Evolutionary conservation across 352 stramenopile genomes (phyloP), one percentile per base, ranked within the genome.

Genomic region (Pythium biforme): DNA sequence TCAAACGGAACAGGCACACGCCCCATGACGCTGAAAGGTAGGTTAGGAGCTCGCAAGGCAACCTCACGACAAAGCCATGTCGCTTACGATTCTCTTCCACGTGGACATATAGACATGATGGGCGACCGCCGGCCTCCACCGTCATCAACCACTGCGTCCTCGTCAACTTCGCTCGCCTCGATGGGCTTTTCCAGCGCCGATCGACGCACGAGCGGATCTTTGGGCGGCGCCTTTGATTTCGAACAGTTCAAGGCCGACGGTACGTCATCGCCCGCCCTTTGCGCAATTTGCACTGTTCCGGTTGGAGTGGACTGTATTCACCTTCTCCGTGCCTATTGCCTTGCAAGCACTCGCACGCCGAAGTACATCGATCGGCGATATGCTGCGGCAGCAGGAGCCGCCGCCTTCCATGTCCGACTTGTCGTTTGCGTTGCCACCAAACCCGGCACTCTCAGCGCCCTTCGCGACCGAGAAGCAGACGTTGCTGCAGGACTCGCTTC

Each of bases 401-500:
- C 26, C 27, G 48, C 22, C 23, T 45, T 26, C n/a, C n/a, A n/a
- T n/a, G n/a, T n/a, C 14, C 14, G 54, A 54, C 39, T 43, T 55
- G 41, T 57, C 41, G 15, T 46, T 22, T 15, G 43, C 50, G 41
- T 17, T 34, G 20, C 61, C 39, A 15, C 45, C 63, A 20, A 59
- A 79, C 23, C 55, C 60, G 7, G 50, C 68, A 2, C 26, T 76
- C 4, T 62, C 54, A 0, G 68, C 65, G 12, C 73, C 76, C 1
- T 81, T 79, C 47, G 73, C 73, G 7, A 76, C 71, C 2, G 75
- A 84, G 19, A 79, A 76, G 39, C 76, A 84, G 50, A 62, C 69
- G 40, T 65, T 79, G 14, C 71, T 78, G 10, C 66, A 74, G 25
- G 73, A 81, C 29, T 68, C 75, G 5, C 47, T 74, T 6, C 57